A percentile compares a stretch with the other conserved stretches of the same genome.
Evolutionary conservation across 371 early-diverging fungal genomes (phyloP).

Genomic region (Mortierella sp.): DNA sequence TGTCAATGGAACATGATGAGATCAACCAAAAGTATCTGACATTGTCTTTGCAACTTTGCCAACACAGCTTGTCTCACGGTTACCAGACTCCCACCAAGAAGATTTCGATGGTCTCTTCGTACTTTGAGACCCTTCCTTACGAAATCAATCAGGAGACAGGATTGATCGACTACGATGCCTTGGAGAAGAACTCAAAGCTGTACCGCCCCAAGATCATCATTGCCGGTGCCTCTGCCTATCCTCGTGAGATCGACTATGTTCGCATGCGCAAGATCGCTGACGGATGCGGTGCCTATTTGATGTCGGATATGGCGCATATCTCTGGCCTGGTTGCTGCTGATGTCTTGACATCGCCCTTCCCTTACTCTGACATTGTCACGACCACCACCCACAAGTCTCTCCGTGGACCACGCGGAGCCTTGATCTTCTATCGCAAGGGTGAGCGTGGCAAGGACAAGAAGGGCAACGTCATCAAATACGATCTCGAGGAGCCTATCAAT

Average conservation of each 20-base stretch:
- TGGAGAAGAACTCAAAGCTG: conserved; percentile 85
- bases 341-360: conserved; percentile 92
- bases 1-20: too few relatives aligned
- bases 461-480: conserved; percentile 84
- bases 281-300: conserved; percentile 89
- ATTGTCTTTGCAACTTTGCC: neutral
- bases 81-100: conserved; percentile 98
- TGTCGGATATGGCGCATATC: conserved; percentile 99
- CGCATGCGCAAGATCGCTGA: conserved; percentile 93
- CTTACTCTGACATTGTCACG: conserved; percentile 97
- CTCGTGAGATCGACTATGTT: conserved; percentile 96
- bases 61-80: conserved; percentile 94
- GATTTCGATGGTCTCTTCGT: conserved; percentile 96
- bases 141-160: conserved; percentile 92
- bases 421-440: conserved; percentile 98
- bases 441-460: conserved; percentile 84
- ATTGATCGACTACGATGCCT: conserved; percentile 93
- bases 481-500: conserved; percentile 95
- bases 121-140: conserved; percentile 99
- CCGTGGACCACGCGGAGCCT: conserved; percentile 98
- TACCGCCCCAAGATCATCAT: conserved; percentile 98
- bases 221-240: conserved; percentile 98
- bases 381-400: conserved; percentile 99
- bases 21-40: too few relatives aligned
- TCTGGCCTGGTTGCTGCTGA: conserved; percentile 92